Base-by-base conservation (phyloP, 1,284 basidiomycete genomes). In the Baeospora myosura region DNA sequence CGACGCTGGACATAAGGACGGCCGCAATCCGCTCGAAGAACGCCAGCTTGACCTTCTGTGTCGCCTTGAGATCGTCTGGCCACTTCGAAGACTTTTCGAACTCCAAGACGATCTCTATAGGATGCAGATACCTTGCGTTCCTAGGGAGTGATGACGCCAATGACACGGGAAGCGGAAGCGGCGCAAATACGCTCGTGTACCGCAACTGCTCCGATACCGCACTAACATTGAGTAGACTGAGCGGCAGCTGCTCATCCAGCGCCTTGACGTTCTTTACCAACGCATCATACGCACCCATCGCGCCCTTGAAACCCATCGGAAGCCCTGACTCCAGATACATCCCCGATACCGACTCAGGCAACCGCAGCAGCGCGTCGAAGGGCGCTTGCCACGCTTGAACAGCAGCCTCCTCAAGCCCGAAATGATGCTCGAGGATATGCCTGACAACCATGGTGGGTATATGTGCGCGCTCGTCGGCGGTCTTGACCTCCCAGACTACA, bases 31-130 rank as follows among this genome's bases (percentile, higher is more conserved):
- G 74, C 55, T 93, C 91, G 47, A 95, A 78, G 58, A 98, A 86
- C 0, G 95, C 95, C 2, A 96, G 71, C 63, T 98, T 98, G 65
- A 94, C 88, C 52, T 91, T 92, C 61, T 97, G 94, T 35, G 98
- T 87, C 0, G 93, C 92, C 12, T 72, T 73, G 1, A 98, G 72
- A 53, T 98, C 93, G 56, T 98, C 93, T 0, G 96, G 96, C 96
- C 96, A 99, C 50, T 79, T 77, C 0, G 85, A 83, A 0, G 91
- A 95, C 46, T 83, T 85, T 61, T 96, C 93, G 53, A 96, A 94
- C 60, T 93, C 87, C 29, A 97, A 60, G 18, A 89, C 60, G 38
- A 91, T 64, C 14, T 87, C 76, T 51, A 92, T 86, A 2, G 75
- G 70, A 0, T 81, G 76, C 7, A 83, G 57, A 55, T 83, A 86